Evolutionary conservation across 257 asterid genomes (phyloP), one percentile per base, ranked within the genome.

Genomic region (Salvia hispanica): DNA sequence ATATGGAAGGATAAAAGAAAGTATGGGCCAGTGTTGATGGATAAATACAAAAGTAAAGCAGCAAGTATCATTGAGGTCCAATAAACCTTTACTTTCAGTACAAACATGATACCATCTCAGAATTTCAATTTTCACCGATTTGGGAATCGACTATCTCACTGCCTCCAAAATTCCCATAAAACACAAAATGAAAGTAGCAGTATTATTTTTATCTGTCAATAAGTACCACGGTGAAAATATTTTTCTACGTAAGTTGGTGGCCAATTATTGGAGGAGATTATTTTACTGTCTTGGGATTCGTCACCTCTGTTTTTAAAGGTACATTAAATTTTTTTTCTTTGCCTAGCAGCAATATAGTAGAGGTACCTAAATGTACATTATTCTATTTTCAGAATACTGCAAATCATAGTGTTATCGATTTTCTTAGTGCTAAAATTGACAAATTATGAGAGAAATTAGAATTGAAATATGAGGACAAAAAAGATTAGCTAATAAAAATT

Each of bases 51-150:
- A 54, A 55, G 10, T 13, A 66, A 16, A 37, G 21, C 43, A 25
- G 13, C 9, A 25, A 15, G 43, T 18, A 67, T 53, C 72, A 39
- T 42, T 53, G 72, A 51, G 70, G 21, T 64, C 70, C 70, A 48
- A 50, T 50, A 33, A 42, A 33, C 2, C 36, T 33, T 18, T 4
- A 8, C 16, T 31, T 37, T 40, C 52, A 48, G n/a, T 47, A 62
- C 54, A 62, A 62, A 62, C 21, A 31, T 45, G 3, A 63, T 12
- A 36, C 31, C 4, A 21, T 53, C 31, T 53, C 43, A 12, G 3
- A 39, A 40, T 53, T 66, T 3, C 1, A 63, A 50, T 1, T 51
- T 66, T 52, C 42, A 40, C 71, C 6, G 6, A 5, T 54, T 67
- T 53, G 54, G 72, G 9, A 18, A 14, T 9, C 10, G 15, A 2